These are phyloP conservation scores for Lepraria neglecta DNA, from an alignment of 495 filamentous ascomycete genomes.

Conservation along the genomic window DNA sequence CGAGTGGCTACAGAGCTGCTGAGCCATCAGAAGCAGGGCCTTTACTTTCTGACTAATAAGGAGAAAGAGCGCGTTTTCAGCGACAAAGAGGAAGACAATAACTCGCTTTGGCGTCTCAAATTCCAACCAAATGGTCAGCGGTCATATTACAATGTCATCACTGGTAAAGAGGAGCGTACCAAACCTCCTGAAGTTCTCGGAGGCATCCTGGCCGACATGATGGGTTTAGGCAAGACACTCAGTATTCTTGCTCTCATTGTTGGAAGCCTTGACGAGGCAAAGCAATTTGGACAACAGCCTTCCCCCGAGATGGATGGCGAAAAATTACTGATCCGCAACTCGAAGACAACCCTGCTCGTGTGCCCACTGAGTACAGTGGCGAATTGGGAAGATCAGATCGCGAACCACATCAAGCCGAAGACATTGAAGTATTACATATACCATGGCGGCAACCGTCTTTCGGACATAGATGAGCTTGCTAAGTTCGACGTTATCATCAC, in stretches of 20 bases:
- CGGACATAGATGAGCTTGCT: slow-evolving; percentile 59
- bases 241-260: slow-evolving; percentile 75
- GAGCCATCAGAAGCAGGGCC: slow-evolving; percentile 83
- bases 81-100: slow-evolving; percentile 51
- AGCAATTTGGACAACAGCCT: slow-evolving; percentile 46
- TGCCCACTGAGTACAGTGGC: slow-evolving; percentile 80
- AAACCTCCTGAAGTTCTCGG: slow-evolving; percentile 67
- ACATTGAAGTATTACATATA: slow-evolving; percentile 68
- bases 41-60: slow-evolving; percentile 80
- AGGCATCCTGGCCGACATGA: slow-evolving; percentile 95
- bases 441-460: slow-evolving; percentile 69
- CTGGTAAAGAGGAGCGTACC: slow-evolving; percentile 54
- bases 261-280: slow-evolving; percentile 52
- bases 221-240: slow-evolving; percentile 93
- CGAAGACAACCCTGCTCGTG: slow-evolving; percentile 78
- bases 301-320: slow-evolving; percentile 19
- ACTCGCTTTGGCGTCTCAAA: slow-evolving; percentile 67
- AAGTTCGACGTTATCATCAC: slow-evolving; percentile 80
- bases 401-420: slow-evolving; percentile 61
- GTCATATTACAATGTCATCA: slow-evolving; percentile 76
- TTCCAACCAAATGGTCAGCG: slow-evolving; percentile 46
- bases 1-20: slow-evolving; percentile 65
- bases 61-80: slow-evolving; percentile 58
- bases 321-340: slow-evolving; percentile 47
- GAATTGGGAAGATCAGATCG: slow-evolving; percentile 90